These are phyloP conservation scores for Talaromyces sp. DNA, from an alignment of 2,329 filamentous ascomycete species.

Conservation along the genomic window DNA sequence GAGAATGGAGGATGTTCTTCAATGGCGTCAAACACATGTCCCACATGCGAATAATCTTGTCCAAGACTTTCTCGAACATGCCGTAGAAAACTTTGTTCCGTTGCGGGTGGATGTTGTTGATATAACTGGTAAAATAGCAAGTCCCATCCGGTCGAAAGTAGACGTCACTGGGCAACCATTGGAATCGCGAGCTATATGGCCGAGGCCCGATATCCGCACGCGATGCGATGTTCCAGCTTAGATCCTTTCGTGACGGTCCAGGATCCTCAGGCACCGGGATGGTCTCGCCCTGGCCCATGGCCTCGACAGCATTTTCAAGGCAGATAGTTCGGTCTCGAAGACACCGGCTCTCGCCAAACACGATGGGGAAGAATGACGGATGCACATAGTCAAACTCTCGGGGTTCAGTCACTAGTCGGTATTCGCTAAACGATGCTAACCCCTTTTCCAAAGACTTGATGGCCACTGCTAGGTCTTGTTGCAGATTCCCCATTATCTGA, in stretches of 20 bases:
- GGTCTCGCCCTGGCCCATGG: slow-evolving; percentile 20
- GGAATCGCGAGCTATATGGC: slow-evolving; percentile 33
- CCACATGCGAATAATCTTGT: slow-evolving; percentile 21
- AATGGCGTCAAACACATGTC: slow-evolving; percentile 26
- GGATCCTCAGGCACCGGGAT: slow-evolving; percentile 22
- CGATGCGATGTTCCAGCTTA: slow-evolving; percentile 23
- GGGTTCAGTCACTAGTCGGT: slow-evolving; percentile 28
- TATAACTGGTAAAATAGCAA: slow-evolving; percentile 36
- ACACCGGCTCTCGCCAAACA: slow-evolving; percentile 27
- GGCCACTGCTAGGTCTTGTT: slow-evolving; percentile 38
- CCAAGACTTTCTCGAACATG: slow-evolving; percentile 33
- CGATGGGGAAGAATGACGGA: slow-evolving; percentile 58
- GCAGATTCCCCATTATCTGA: slow-evolving; percentile 35
- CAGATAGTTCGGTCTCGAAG: slow-evolving; percentile 21
- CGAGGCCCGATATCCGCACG: slow-evolving; percentile 23
- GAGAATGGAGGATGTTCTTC: slow-evolving; percentile 27
- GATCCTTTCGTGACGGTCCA: slow-evolving; percentile 27
- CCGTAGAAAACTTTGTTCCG: slow-evolving; percentile 30
- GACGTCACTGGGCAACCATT: slow-evolving; percentile 44
- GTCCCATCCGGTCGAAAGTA: slow-evolving; percentile 22
- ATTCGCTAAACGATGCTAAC: slow-evolving; percentile 50
- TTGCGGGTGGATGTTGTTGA: slow-evolving; percentile 43
- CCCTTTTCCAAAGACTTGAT: slow-evolving; percentile 48
- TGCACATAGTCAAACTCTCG: slow-evolving; percentile 60
- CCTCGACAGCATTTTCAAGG: slow-evolving; percentile 20